Conservation (phyloP, 2,329 filamentous ascomycete genomes). For the Ophiostoma angusticollis region DNA sequence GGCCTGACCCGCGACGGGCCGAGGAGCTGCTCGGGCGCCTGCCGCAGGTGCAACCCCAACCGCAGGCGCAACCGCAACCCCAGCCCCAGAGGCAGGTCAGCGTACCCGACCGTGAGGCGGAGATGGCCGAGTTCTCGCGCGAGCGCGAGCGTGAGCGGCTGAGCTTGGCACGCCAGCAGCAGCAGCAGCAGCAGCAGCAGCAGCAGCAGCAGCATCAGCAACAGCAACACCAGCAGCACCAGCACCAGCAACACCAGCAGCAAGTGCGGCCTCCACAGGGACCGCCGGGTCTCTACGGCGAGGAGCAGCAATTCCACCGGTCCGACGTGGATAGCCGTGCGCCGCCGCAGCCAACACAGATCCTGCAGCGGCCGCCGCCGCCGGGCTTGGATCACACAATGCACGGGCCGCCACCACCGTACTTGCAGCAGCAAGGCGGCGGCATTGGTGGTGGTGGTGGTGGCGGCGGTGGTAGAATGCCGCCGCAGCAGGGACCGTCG, state of each 20-base stretch:
- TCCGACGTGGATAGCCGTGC: constrained; percentile 32
- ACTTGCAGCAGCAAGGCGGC: constrained; percentile 30
- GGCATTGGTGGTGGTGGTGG: constrained; percentile 25
- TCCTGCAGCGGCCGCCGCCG: constrained; percentile 49
- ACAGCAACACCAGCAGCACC: constrained; percentile 14
- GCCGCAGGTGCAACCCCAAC: too few species aligned
- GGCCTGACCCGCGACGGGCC: constrained; percentile 34
- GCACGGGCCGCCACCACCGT: constrained; percentile 33
- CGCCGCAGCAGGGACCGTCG: constrained; percentile 17
- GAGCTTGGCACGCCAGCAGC: constrained; percentile 23
- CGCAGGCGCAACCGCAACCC: too few species aligned
- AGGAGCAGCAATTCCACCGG: constrained; percentile 39
- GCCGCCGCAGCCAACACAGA: constrained; percentile 46
- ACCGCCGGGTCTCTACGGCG: constrained; percentile 37
- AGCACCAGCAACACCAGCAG: constrained; percentile 16
- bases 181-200: constrained; percentile 12
- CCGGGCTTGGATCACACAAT: constrained; percentile 48
- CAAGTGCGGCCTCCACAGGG: constrained; percentile 31
- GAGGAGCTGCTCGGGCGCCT: constrained; percentile 41
- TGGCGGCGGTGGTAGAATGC: constrained; percentile 29
- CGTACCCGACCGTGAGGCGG: constrained; percentile 35
- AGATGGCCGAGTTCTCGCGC: constrained; percentile 27
- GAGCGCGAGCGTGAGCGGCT: constrained; percentile 8
- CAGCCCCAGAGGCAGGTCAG: constrained; percentile 38
- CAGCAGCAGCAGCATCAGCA: constrained; percentile 18